Evolutionary conservation across 2,329 filamentous ascomycete species (phyloP), one percentile per base, ranked within the genome.

Genomic region (Verticillium dahliae): DNA sequence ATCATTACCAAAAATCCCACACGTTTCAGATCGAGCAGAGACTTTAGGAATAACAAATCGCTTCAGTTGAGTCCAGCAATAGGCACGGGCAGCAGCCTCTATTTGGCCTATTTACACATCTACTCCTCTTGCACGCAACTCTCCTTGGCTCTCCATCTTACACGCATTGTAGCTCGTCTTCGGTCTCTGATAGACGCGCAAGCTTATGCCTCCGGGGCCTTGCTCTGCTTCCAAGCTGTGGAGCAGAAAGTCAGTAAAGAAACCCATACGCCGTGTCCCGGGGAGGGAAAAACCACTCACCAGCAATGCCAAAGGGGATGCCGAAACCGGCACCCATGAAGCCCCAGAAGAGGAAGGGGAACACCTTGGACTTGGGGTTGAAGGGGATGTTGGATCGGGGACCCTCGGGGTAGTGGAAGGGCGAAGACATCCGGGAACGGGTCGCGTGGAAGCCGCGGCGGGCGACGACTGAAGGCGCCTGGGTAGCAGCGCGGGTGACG

Each of bases 351-450:
- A 89, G 85, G 70, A 91, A 65, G 68, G 81, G 85, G 77, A 99
- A 99, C 81, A 84, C 90, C 80, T 88, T 91, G 75, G 88, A 94
- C 81, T 91, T 84, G 69, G 95, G 90, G 85, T 99, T 96, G 88
- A 99, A 99, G 69, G 95, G 95, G 68, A 99, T 80, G 86, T 97
- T 98, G 83, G 85, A 89, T 80, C 92, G 90, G 73, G 94, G 91
- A 68, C 94, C 95, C 83, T 98, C 94, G 71, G 94, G 90, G 84
- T 99, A 99, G 85, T 99, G 95, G 89, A 96, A 97, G 67, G 93
- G 93, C 76, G 91, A 96, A 71, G 84, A 86, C 76, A 96, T 81
- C 78, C 91, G 92, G 75, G 90, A 80, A 74, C 91, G 91, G 76
- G 94, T 96, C 73, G 91, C 87, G 79, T 92, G 90, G 89, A 99